Percentiles rank a stretch among this genome's conserved stretches.
Evolutionary conservation across 1,284 basidiomycete genomes (phyloP).

Genomic region (Sanghuangporus weigelae): DNA sequence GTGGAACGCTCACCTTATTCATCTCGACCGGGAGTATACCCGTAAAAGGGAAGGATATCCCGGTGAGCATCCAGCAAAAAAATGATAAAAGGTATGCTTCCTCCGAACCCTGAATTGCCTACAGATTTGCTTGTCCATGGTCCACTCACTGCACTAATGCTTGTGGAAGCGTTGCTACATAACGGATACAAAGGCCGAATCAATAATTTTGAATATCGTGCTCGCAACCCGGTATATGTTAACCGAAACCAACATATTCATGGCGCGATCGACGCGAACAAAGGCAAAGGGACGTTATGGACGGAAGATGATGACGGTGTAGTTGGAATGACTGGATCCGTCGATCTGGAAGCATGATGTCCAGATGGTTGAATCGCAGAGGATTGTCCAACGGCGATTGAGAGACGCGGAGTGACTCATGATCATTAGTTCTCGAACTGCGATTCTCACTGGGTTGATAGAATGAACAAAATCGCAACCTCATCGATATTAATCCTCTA

Average conservation of each 20-base stretch:
- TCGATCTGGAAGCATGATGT: slow-evolving; percentile 18
- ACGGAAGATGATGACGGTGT: slow-evolving; percentile 52
- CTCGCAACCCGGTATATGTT: slow-evolving; percentile 69
- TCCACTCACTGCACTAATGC: slow-evolving; percentile 72
- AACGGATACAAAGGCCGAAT: slow-evolving; percentile 31
- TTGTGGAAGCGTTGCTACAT: slow-evolving; percentile 57
- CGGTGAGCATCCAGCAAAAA: background rate
- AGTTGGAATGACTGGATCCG: slow-evolving; percentile 67
- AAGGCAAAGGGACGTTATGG: slow-evolving; percentile 38
- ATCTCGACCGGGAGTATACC: slow-evolving; percentile 69
- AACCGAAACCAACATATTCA: slow-evolving; percentile 51
- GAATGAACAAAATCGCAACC: too few species aligned
- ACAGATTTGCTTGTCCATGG: slow-evolving; percentile 77
- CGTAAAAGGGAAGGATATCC: slow-evolving; percentile 61
- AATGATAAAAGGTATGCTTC: background rate
- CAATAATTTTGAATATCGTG: slow-evolving; percentile 63
- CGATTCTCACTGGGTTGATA: too few species aligned
- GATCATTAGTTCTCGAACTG: too few species aligned
- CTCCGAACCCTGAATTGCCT: background rate
- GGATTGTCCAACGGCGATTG: too few species aligned
- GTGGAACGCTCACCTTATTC: slow-evolving; percentile 73
- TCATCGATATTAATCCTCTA: too few species aligned
- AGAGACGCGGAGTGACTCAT: too few species aligned
- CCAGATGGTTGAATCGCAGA: background rate
- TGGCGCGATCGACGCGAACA: slow-evolving; percentile 40